Evolutionary conservation across 2,329 filamentous ascomycete species (phyloP).

Genomic region (Neophaeococcomyces aloes): DNA sequence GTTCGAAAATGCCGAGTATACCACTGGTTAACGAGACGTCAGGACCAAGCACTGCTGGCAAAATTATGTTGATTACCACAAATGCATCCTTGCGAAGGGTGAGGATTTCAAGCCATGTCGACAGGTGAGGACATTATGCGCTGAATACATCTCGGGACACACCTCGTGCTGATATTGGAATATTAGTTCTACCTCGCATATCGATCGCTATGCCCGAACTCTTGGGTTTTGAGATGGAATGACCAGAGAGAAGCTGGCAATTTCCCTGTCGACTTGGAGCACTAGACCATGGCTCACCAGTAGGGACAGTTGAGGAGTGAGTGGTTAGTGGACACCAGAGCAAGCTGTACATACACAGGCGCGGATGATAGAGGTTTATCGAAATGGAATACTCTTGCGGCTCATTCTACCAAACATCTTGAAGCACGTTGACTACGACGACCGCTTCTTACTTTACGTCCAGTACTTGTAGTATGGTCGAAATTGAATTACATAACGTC

Average conservation of each 20-base stretch:
- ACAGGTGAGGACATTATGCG: constrained; percentile 53
- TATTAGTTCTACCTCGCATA: constrained; percentile 87
- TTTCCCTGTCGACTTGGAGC: constrained; percentile 36
- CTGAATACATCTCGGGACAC: neutral
- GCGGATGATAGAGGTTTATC: too few species aligned
- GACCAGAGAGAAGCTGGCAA: constrained; percentile 67
- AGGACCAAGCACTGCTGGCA: constrained; percentile 99
- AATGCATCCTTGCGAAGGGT: constrained; percentile 96
- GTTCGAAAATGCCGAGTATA: constrained; percentile 5
- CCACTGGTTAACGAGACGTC: constrained; percentile 9
- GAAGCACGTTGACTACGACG: too few species aligned
- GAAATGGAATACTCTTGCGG: too few species aligned
- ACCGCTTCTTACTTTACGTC: too few species aligned
- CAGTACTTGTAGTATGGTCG: too few species aligned
- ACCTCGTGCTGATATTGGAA: constrained; percentile 2
- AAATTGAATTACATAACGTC: too few species aligned
- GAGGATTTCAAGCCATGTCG: constrained; percentile 96
- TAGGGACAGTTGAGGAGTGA: too few species aligned
- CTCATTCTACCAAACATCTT: too few species aligned
- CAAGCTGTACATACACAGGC: too few species aligned
- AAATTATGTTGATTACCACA: constrained; percentile 99
- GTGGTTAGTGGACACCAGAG: too few species aligned
- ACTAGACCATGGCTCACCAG: constrained; percentile 9
- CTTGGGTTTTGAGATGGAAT: constrained; percentile 92
- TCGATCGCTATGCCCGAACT: constrained; percentile 91